phyloP scores from a whole-genome alignment of 1,284 basidiomycete genomes.

The Porphyrellus sp. region DNA sequence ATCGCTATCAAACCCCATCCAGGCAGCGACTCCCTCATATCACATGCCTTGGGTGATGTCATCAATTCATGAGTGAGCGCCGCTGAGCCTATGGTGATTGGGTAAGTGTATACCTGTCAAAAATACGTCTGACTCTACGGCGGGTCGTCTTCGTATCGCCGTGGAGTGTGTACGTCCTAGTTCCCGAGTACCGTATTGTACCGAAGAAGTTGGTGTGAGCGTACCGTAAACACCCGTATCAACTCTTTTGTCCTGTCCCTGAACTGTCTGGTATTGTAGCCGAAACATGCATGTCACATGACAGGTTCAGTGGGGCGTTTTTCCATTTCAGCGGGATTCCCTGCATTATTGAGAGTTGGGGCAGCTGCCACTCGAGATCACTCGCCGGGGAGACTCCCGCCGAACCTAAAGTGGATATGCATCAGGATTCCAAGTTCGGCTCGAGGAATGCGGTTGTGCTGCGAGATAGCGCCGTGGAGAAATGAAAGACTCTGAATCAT shows the following conservation, averaged over 20 bases:
- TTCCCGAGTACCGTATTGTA: neutral
- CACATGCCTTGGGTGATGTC: constrained; percentile 5
- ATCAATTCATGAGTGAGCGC: neutral
- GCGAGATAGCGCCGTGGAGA: neutral
- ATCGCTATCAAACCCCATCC: neutral
- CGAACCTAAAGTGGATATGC: neutral
- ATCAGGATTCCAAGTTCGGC: neutral
- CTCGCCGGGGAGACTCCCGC: neutral
- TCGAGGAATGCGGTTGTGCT: constrained; percentile 1
- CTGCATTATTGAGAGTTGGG: neutral
- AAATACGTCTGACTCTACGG: neutral
- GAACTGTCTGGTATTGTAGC: constrained; percentile 2
- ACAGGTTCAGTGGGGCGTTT: neutral
- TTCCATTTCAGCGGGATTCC: neutral
- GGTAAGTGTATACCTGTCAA: too few species aligned
- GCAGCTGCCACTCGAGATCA: neutral
- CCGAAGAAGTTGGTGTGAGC: neutral
- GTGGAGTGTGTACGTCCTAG: neutral
- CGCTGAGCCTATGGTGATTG: too few species aligned
- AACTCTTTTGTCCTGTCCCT: neutral
- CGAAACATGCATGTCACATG: neutral
- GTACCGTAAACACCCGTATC: neutral
- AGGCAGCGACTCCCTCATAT: neutral
- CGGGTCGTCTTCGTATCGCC: neutral
- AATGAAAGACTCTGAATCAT: constrained; percentile 9